Base-by-base conservation (phyloP, 192 early-diverging fungal genomes). In the Coemansia sp. region DNA sequence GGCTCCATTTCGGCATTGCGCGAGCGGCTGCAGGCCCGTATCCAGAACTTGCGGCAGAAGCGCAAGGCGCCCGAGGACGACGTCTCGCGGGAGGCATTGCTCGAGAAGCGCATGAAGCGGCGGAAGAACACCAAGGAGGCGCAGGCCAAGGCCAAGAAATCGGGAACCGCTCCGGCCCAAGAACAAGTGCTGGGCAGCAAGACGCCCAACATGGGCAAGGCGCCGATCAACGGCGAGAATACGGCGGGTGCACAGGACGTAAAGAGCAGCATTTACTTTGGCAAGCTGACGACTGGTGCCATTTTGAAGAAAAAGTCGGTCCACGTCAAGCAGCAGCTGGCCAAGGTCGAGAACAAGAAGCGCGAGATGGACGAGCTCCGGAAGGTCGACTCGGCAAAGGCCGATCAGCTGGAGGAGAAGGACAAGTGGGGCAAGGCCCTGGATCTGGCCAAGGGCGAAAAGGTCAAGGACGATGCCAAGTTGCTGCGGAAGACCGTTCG, bases 401-500 rank as follows among this genome's bases (percentile, higher is more conserved):
- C 93, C 13, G 77, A 78, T 36, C 61, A 75, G 29, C 69, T 96
- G 53, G 84, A 88, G 66, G 91, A 95, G 66, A 92, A 88, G 68
- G 86, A 88, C 51, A 86, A 87, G 19, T 98, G 96, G 96, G 79
- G 78, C 64, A 94, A 93, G 81, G 88, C 90, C 5, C 54, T 92
- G 59, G 86, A 88, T 59, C 84, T 90, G 75, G 95, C 95, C 3
- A 82, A 87, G 66, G 96, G 96, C 67, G 91, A 94, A 72, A 95
- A 94, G 81, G 86, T 96, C 63, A 93, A 94, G 81, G 96, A 98
- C 74, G 92, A 98, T 51, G 72, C 89, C 62, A 93, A 89, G 73
- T 78, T 96, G 42, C 85, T 98, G 39, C 94, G 96, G 80, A 96
- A 95, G 81, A 92, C 92, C 0, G 87, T 98, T 45, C 95, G 94